A percentile compares a stretch with the other conserved stretches of the same genome.
phyloP scores from a whole-genome alignment of 2,329 filamentous ascomycete genomes.

The Nemania sp. region DNA sequence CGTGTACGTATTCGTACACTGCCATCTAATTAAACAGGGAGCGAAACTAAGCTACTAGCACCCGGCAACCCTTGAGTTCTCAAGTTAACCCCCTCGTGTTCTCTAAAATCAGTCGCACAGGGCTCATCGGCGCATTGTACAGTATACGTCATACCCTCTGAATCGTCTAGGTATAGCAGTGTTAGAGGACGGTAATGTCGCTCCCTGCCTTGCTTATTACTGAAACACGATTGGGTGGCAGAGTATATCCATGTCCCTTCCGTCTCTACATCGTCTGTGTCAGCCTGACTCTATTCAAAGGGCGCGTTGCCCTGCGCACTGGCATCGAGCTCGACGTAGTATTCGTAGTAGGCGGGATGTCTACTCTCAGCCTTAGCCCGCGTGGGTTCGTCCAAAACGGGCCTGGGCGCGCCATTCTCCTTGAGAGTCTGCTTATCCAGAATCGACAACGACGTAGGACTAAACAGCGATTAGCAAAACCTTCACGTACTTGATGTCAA shows the following conservation, averaged over 20 bases:
- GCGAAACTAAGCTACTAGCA: constrained; percentile 7
- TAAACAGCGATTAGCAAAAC: constrained; percentile 34
- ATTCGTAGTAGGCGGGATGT: constrained; percentile 59
- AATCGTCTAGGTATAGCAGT: not conserved
- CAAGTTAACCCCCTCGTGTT: not conserved
- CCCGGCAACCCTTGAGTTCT: not conserved
- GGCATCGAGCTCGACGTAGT: constrained; percentile 51
- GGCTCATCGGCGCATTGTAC: constrained; percentile 2
- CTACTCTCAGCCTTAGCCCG: constrained; percentile 56
- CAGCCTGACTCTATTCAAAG: constrained; percentile 50
- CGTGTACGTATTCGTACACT: constrained; percentile 1
- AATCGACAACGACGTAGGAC: constrained; percentile 52
- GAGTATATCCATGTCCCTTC: not conserved
- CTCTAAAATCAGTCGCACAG: not conserved
- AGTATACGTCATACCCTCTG: constrained; percentile 2
- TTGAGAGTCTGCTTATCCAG: constrained; percentile 47
- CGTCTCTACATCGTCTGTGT: not conserved
- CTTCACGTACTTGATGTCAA: constrained; percentile 12
- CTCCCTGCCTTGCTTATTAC: constrained; percentile 3
- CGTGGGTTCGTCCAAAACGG: constrained; percentile 57
- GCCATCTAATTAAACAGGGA: constrained; percentile 11
- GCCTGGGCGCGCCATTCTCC: constrained; percentile 49
- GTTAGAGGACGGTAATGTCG: not conserved
- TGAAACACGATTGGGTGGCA: not conserved
- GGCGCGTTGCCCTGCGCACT: constrained; percentile 55